phyloP scores from a whole-genome alignment of 805 yeast genomes.

The Suhomyces kilbournensis region DNA sequence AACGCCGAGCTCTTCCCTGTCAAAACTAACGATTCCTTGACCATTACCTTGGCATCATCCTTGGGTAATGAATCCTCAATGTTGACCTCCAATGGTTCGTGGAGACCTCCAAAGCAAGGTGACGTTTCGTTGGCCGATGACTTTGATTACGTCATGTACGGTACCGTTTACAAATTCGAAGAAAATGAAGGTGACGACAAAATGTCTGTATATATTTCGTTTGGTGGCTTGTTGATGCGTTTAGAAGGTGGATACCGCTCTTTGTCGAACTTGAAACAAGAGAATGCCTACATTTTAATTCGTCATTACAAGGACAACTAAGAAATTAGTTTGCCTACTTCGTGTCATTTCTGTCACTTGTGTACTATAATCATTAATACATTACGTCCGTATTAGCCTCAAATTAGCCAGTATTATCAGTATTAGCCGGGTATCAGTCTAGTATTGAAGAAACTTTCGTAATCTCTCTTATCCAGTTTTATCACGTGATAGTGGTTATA shows the following conservation, averaged over 20 bases:
- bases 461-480: neutral
- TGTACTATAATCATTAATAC: neutral
- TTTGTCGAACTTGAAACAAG: slow-evolving; percentile 86
- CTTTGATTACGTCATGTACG: slow-evolving; percentile 97
- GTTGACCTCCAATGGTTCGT: slow-evolving; percentile 56
- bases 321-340: neutral
- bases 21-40: slow-evolving; percentile 66
- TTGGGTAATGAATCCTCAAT: slow-evolving; percentile 48
- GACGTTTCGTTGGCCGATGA: slow-evolving; percentile 91
- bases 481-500: neutral
- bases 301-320: slow-evolving; percentile 56
- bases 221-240: slow-evolving; percentile 92
- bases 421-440: neutral
- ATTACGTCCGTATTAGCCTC: neutral
- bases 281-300: slow-evolving; percentile 83
- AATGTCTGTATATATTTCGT: slow-evolving; percentile 88
- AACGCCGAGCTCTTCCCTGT: slow-evolving; percentile 93
- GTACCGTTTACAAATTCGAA: slow-evolving; percentile 94
- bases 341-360: neutral
- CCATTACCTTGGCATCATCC: slow-evolving; percentile 81
- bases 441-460: neutral
- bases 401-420: neutral
- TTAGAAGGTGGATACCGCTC: slow-evolving; percentile 93
- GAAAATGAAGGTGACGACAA: slow-evolving; percentile 65
- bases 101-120: slow-evolving; percentile 82